Conservation (phyloP, 2,329 filamentous ascomycete genomes). For the Nothophaeocryptopus gaeumannii region DNA sequence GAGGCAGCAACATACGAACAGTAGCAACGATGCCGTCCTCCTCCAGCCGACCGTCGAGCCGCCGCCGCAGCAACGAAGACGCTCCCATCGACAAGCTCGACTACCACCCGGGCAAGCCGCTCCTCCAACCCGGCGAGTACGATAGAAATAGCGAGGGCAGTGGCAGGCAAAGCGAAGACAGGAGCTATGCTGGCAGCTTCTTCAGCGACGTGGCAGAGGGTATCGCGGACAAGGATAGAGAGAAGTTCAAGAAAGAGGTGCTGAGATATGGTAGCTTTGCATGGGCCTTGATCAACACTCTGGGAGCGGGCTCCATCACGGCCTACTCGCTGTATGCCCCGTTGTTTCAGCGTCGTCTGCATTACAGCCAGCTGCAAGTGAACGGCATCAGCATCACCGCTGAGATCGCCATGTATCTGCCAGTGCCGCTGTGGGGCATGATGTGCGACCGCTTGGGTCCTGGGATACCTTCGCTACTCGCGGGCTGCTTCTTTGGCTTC, state of each 20-base stretch:
- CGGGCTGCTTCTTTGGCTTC: constrained; percentile 69
- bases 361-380: constrained; percentile 88
- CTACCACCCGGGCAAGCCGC: constrained; percentile 43
- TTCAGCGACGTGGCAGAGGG: constrained; percentile 61
- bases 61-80: constrained; percentile 17
- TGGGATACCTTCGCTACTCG: constrained; percentile 68
- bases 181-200: constrained; percentile 52
- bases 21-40: constrained; percentile 13
- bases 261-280: constrained; percentile 56
- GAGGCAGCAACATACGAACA: neutral
- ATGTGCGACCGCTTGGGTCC: constrained; percentile 87
- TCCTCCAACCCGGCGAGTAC: constrained; percentile 39
- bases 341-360: constrained; percentile 79
- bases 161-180: constrained; percentile 40
- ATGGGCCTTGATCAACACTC: constrained; percentile 61
- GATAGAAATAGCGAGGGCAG: constrained; percentile 25
- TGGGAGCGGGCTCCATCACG: constrained; percentile 88
- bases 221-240: constrained; percentile 57
- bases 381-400: constrained; percentile 85
- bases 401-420: constrained; percentile 84
- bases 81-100: constrained; percentile 51
- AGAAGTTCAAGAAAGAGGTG: constrained; percentile 52
- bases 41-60: constrained; percentile 20
- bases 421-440: constrained; percentile 86
- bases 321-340: constrained; percentile 93